Conservation (phyloP, 768 basidiomycete genomes). For the Leccinum variicolor region DNA sequence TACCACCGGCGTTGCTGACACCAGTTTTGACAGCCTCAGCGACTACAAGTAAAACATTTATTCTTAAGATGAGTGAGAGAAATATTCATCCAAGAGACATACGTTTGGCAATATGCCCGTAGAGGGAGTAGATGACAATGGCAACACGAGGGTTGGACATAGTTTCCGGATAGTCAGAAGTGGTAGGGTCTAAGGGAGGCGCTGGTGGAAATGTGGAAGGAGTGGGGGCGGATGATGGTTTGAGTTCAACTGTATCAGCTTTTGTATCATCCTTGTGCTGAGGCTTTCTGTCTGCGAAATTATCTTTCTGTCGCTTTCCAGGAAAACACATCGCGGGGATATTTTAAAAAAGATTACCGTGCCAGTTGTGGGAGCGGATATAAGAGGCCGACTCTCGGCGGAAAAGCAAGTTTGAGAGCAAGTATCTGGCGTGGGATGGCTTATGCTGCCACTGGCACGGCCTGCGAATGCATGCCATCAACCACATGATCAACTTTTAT, state of each 20-base stretch:
- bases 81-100: constrained; percentile 11
- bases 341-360: neutral
- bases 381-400: neutral
- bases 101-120: constrained; percentile 49
- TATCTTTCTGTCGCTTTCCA: constrained; percentile 34
- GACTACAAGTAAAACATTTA: constrained; percentile 12
- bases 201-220: constrained; percentile 1
- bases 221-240: constrained; percentile 2
- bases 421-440: constrained; percentile 25
- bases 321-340: constrained; percentile 36
- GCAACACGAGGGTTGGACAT: constrained; percentile 37
- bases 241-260: constrained; percentile 1
- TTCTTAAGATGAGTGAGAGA: neutral
- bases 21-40: constrained; percentile 38
- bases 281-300: constrained; percentile 29
- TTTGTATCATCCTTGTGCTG: constrained; percentile 12
- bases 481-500: constrained; percentile 19
- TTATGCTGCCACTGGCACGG: constrained; percentile 2
- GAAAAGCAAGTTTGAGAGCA: neutral
- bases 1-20: constrained; percentile 40
- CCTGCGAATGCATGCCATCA: constrained; percentile 8
- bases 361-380: constrained; percentile 8
- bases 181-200: neutral
- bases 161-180: neutral
- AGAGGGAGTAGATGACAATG: constrained; percentile 48